phyloP scores from a whole-genome alignment of 768 basidiomycete species.

The Leccinum broughii region DNA sequence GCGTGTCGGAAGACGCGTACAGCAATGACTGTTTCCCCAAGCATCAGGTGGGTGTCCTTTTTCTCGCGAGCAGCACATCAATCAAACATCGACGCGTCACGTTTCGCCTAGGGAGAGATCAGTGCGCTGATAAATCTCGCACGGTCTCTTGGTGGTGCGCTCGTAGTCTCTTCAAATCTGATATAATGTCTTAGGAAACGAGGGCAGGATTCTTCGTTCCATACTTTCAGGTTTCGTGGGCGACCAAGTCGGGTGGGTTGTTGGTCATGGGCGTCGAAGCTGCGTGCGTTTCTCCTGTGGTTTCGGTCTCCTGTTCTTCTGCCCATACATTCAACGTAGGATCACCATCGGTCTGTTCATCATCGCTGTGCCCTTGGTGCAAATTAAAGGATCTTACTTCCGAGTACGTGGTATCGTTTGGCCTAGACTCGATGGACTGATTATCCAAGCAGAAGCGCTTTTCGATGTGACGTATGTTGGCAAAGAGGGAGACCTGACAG shows the following conservation, averaged over 20 bases:
- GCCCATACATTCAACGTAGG: conserved; percentile 15
- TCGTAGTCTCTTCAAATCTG: neutral
- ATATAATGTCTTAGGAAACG: neutral
- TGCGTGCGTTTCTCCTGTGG: conserved; percentile 25
- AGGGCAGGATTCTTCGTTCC: conserved; percentile 37
- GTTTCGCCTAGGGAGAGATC: conserved; percentile 37
- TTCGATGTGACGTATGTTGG: conserved; percentile 9
- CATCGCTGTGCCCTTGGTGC: conserved; percentile 37
- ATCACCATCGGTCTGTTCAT: conserved; percentile 37
- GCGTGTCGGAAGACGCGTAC: conserved; percentile 35
- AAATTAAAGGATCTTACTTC: conserved; percentile 35
- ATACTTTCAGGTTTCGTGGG: conserved; percentile 44
- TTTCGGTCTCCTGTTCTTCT: neutral
- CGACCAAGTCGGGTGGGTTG: conserved; percentile 35
- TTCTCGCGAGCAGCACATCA: neutral
- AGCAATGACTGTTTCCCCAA: conserved; percentile 40
- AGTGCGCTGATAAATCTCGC: conserved; percentile 45
- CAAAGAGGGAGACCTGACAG: too few relatives aligned
- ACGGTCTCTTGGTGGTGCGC: conserved; percentile 33
- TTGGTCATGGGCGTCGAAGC: conserved; percentile 41
- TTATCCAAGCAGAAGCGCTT: conserved; percentile 22
- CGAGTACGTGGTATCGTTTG: conserved; percentile 28
- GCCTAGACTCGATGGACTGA: neutral
- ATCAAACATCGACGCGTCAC: neutral
- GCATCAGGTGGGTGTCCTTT: conserved; percentile 22